Evolutionary conservation across 1,139 yeast species (phyloP).

Genomic region (Meyerozyma athensensis): DNA sequence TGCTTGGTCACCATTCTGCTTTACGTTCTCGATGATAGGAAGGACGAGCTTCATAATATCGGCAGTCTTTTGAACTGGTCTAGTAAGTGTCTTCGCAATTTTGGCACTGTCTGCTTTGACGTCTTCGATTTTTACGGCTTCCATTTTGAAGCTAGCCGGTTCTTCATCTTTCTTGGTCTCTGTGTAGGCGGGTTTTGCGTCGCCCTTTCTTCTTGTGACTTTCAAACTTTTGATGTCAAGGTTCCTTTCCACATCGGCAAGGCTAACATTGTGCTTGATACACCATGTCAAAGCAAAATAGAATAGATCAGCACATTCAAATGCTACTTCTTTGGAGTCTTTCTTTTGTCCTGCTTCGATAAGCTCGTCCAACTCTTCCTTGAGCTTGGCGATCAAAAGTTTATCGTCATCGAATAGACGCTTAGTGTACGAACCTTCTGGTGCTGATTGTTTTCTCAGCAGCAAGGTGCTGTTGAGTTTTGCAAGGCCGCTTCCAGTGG

Average conservation of each 20-base stretch:
- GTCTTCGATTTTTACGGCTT: conserved; percentile 47
- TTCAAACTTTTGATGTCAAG: conserved; percentile 78
- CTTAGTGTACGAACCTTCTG: conserved; percentile 88
- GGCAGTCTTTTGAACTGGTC: conserved; percentile 89
- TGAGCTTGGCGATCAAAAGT: conserved; percentile 77
- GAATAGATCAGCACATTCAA: conserved; percentile 96
- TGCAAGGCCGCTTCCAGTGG: conserved; percentile 56
- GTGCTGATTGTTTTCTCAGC: conserved; percentile 57
- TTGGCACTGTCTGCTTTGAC: conserved; percentile 37
- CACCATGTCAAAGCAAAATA: conserved; percentile 90
- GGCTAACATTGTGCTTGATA: conserved; percentile 71
- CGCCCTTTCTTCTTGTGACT: conserved; percentile 92
- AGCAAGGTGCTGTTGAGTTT: conserved; percentile 63
- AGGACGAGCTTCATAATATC: conserved; percentile 88
- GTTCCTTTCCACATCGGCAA: conserved; percentile 78
- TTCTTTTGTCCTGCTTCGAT: conserved; percentile 66
- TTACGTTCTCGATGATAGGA: conserved; percentile 82
- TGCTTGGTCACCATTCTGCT: conserved; percentile 77
- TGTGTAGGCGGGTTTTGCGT: conserved; percentile 78
- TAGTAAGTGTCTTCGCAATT: conserved; percentile 58
- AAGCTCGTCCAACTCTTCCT: conserved; percentile 95
- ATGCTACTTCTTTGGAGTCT: conserved; percentile 61
- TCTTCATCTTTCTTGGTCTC: conserved; percentile 20
- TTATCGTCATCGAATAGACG: conserved; percentile 76
- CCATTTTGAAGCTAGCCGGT: conserved; percentile 48